phyloP scores from a whole-genome alignment of 192 early-diverging fungal genomes.

The Podila clonocystis region DNA sequence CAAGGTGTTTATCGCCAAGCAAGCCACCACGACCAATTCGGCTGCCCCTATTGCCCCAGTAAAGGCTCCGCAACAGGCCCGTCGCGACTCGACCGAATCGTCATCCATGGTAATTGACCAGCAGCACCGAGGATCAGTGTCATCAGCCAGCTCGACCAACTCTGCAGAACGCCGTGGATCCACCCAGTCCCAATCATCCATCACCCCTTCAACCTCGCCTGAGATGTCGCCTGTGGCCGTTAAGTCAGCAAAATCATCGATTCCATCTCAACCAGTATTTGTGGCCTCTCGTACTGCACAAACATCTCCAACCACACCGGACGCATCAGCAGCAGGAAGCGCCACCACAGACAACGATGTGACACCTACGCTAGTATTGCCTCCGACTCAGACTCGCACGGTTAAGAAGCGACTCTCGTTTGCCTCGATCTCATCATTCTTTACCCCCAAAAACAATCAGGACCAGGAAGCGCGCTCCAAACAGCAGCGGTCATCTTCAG shows the following conservation, averaged over 20 bases:
- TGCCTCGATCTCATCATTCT: slow-evolving; percentile 42
- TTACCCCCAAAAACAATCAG: slow-evolving; percentile 9
- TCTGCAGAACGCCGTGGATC: slow-evolving; percentile 7
- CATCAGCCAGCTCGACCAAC: slow-evolving; percentile 26
- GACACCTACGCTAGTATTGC: neutral
- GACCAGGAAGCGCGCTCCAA: slow-evolving; percentile 21
- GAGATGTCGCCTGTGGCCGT: neutral
- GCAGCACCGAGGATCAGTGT: slow-evolving; percentile 36
- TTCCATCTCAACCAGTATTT: neutral
- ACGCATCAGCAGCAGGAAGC: neutral
- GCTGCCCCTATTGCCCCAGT: neutral
- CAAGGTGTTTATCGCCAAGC: slow-evolving; percentile 29
- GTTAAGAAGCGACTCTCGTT: slow-evolving; percentile 48
- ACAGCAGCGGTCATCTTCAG: slow-evolving; percentile 31
- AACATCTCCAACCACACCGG: neutral
- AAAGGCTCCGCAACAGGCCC: neutral
- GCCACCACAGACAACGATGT: neutral
- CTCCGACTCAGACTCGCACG: slow-evolving; percentile 13
- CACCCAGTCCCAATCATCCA: neutral
- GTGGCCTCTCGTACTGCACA: neutral
- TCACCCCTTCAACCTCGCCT: slow-evolving; percentile 2
- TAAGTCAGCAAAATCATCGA: slow-evolving; percentile 11
- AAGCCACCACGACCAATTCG: neutral
- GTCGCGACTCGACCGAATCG: neutral
- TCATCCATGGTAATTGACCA: slow-evolving; percentile 6